Evolutionary conservation across 345 rosid species (phyloP), one percentile per base, ranked within the genome.

Genomic region (Iberis pinnata): DNA sequence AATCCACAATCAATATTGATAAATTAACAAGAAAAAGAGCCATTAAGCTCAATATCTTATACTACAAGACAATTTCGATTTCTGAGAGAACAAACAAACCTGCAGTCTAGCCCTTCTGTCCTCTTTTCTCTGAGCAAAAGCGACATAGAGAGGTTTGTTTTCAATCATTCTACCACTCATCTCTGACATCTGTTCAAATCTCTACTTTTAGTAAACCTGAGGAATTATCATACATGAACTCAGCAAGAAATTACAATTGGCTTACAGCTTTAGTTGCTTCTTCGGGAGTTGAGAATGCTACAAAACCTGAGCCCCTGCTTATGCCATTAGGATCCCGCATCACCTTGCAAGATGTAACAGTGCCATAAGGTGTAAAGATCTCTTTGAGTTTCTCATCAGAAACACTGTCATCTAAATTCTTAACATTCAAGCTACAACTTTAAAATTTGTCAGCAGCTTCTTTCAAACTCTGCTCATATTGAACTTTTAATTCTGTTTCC

Each of bases 181-280:
- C 52, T 69, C 49, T 43, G 68, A 11, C 46, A 69, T 48, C 73
- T 69, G 63, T 27, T 51, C 13, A 52, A 6, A 8, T 27, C 1
- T 37, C 4, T 13, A 45, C 9, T 7, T 43, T 53, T 52, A 58
- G 6, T 43, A 59, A 52, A 24, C 37, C 9, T 26, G 1, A 43
- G 38, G 37, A 37, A 18, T 3, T 40, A 18, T 15, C 39, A 22
- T 36, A 45, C 38, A 29, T 13, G 8, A 4, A 19, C 13, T 20
- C 44, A 51, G 35, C 55, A 44, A 36, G 15, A 43, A 9, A 18
- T 17, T 31, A 44, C 16, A 40, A 18, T 27, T 4, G 48, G 68
- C 89, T 87, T 80, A 87, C 96, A 70, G 96, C 96, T 80, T 78
- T 76, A 6, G 82, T 63, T 44, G 96, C 96, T 70, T 87, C 96